Evolutionary conservation across 2,329 filamentous ascomycete genomes (phyloP).

Genomic region (Lachnellula hyalina): DNA sequence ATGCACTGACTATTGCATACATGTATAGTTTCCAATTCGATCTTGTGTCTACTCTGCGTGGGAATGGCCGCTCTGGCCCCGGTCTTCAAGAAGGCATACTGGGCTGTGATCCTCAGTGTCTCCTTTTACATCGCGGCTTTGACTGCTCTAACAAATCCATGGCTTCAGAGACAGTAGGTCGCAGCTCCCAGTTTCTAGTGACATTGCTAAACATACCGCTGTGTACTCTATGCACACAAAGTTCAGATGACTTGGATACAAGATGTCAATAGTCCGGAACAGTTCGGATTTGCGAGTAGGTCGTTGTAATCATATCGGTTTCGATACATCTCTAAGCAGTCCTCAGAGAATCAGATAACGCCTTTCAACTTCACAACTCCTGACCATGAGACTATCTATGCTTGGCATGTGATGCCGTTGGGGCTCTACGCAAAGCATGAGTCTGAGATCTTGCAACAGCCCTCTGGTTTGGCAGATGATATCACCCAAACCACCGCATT

Average conservation of each 20-base stretch:
- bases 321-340: background rate
- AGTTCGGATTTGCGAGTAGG: slow-evolving; percentile 80
- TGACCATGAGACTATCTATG: slow-evolving; percentile 74
- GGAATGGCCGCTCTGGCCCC: slow-evolving; percentile 33
- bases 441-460: slow-evolving; percentile 49
- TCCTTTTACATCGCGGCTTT: slow-evolving; percentile 63
- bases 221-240: slow-evolving; percentile 78
- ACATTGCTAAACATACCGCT: slow-evolving; percentile 8
- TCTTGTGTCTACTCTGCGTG: background rate
- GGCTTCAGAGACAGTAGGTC: slow-evolving; percentile 74
- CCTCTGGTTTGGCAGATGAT: slow-evolving; percentile 37
- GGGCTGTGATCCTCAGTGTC: slow-evolving; percentile 53
- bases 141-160: slow-evolving; percentile 59
- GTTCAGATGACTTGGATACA: slow-evolving; percentile 67
- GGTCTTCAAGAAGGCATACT: slow-evolving; percentile 41
- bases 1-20: background rate
- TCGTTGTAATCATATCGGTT: slow-evolving; percentile 3
- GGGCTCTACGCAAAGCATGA: slow-evolving; percentile 72
- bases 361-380: slow-evolving; percentile 72
- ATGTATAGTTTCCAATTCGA: background rate
- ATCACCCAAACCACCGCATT: slow-evolving; percentile 55
- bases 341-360: slow-evolving; percentile 75
- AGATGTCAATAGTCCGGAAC: slow-evolving; percentile 69
- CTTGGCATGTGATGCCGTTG: slow-evolving; percentile 85
- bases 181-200: background rate